Evolutionary conservation across 176 grass and related monocot genomes (phyloP), one percentile per base, ranked within the genome.

Genomic region (Hordeum marinum): DNA sequence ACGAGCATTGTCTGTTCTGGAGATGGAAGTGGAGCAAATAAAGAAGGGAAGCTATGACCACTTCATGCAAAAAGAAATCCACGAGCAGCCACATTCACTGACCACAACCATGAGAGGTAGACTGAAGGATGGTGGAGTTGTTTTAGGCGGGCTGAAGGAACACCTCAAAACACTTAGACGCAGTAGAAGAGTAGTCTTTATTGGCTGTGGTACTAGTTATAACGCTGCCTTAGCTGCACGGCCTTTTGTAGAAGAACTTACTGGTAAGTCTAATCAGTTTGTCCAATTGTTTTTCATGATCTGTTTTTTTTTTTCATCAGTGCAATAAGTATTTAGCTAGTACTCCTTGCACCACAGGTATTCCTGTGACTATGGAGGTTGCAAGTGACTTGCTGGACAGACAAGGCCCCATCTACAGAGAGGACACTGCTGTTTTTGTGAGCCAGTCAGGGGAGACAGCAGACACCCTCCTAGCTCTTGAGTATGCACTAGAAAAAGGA

Each of bases 21-120:
- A 98, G 80, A 98, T 95, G 93, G 96, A 98, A 85, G 93, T 98
- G 40, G 93, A 98, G 34, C 96, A 98, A 88, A 98, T 95, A 89
- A 98, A 95, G 85, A 98, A 95, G 63, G 93, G 96, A 85, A 85
- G 87, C 54, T 98, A 93, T 83, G 93, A 98, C 52, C 91, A 98
- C 59, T 98, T 93, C 55, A 98, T 98, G 96, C 90, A 98, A 79
- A 98, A 98, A 86, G 96, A 98, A 87, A 98, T 98, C 39, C 85
- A 98, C 70, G 96, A 98, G 58, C 96, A 98, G 21, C 93, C 91
- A 31, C 85, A 95, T 83, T 98, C 96, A 8, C 81, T 98, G 71
- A 95, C 87, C 55, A 98, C 91, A 81, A 95, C 93, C 7, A 98
- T 98, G 96, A 90, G 96, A 83, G 96, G 96, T 76, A 98, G 93